Evolutionary conservation across 345 rosid genomes (phyloP).

Genomic region (Corymbia maculata): DNA sequence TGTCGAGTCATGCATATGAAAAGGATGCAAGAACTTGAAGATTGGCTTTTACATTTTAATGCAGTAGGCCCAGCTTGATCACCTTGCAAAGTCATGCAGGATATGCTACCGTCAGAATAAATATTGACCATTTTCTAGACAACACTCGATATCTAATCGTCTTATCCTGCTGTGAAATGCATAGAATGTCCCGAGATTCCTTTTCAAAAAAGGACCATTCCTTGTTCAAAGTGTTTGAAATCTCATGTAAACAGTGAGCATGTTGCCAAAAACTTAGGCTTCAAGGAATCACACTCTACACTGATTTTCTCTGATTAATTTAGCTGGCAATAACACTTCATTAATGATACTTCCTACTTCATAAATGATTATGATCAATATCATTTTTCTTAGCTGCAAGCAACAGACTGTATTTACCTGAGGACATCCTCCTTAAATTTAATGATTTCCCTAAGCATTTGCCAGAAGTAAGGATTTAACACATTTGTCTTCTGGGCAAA

Average conservation of each 20-base stretch:
- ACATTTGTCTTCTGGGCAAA: slow-evolving; percentile 67
- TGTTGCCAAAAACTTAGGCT: neutral
- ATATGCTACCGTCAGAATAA: neutral
- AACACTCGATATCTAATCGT: neutral
- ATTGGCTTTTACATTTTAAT: neutral
- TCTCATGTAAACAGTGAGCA: neutral
- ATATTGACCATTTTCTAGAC: neutral
- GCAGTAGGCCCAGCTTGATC: neutral
- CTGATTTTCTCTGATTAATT: neutral
- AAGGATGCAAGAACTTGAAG: neutral
- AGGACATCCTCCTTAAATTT: slow-evolving; percentile 61
- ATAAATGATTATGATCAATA: neutral
- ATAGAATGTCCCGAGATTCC: neutral
- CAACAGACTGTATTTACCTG: slow-evolving; percentile 8
- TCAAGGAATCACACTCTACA: neutral
- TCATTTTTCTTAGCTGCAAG: neutral
- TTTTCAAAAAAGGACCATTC: neutral
- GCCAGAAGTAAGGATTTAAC: slow-evolving; percentile 65
- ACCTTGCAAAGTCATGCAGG: neutral
- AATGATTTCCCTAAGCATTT: slow-evolving; percentile 59
- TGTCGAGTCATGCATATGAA: neutral
- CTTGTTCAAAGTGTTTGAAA: neutral
- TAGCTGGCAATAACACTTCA: neutral
- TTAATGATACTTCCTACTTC: neutral
- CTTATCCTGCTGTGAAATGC: neutral